Conservation (phyloP, 345 rosid genomes). For the Tarenaya hassleriana region DNA sequence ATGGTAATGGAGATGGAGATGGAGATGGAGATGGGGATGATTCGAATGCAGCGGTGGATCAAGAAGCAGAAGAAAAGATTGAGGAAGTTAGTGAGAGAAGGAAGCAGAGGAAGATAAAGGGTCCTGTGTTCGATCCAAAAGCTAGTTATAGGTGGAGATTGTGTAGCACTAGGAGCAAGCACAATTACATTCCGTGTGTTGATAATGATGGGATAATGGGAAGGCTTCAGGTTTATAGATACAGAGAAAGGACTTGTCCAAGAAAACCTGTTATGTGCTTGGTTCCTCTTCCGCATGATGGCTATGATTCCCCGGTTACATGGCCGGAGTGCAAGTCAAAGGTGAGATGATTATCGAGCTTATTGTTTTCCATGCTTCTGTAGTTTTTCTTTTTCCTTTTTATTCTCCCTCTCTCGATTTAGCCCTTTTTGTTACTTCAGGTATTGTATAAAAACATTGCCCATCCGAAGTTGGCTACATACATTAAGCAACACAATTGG, state of each 20-base stretch:
- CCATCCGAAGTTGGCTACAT: conserved; percentile 82
- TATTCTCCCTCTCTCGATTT: conserved; percentile 21
- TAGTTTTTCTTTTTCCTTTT: conserved; percentile 3
- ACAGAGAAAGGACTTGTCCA: conserved; percentile 87
- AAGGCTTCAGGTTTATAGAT: conserved; percentile 62
- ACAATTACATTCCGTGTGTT: conserved; percentile 91
- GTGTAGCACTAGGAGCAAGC: conserved; percentile 84
- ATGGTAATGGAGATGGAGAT: conserved; percentile 40
- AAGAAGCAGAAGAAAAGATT: conserved; percentile 37
- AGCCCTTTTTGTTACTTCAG: conserved; percentile 34
- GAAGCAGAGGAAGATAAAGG: conserved; percentile 61
- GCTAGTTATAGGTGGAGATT: conserved; percentile 74
- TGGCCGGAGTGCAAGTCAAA: conserved; percentile 87
- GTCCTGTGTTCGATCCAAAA: conserved; percentile 85
- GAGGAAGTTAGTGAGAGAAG: conserved; percentile 37
- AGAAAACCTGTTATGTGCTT: conserved; percentile 66
- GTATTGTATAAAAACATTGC: conserved; percentile 74
- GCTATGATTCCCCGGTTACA: conserved; percentile 59
- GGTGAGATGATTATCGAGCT: conserved; percentile 34
- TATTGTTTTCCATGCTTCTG: conserved; percentile 3
- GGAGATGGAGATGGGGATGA: conserved; percentile 41
- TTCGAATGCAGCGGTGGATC: conserved; percentile 37
- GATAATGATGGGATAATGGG: conserved; percentile 63
- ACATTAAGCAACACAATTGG: conserved; percentile 69
- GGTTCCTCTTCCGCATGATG: conserved; percentile 75